phyloP scores from a whole-genome alignment of 2,329 filamentous ascomycete species.

The Fusarium torulosum region DNA sequence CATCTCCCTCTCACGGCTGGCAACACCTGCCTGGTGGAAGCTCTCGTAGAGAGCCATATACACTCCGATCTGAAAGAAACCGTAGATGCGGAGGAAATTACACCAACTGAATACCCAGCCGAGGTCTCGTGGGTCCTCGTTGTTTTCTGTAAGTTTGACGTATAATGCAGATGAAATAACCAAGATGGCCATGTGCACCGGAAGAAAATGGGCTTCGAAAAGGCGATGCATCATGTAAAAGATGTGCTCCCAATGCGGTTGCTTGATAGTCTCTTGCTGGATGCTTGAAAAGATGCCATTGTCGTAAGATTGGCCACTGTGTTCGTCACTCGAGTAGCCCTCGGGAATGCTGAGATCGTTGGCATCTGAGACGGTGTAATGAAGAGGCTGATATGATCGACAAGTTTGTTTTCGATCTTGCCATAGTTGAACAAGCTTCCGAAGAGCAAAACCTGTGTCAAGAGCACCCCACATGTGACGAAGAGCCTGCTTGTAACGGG shows the following conservation, averaged over 20 bases:
- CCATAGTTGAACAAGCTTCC: constrained; percentile 69
- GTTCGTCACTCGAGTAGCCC: constrained; percentile 54
- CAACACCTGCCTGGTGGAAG: constrained; percentile 73
- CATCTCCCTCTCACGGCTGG: constrained; percentile 75
- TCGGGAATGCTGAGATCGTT: constrained; percentile 64
- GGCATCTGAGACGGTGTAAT: constrained; percentile 60
- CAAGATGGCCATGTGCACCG: constrained; percentile 74
- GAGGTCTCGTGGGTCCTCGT: constrained; percentile 65
- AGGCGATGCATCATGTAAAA: constrained; percentile 73
- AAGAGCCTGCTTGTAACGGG: constrained; percentile 78
- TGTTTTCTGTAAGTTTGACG: constrained; percentile 64
- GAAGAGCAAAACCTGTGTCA: constrained; percentile 74
- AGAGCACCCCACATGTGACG: constrained; percentile 83
- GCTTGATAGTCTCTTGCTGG: constrained; percentile 63
- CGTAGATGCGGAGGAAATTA: constrained; percentile 69
- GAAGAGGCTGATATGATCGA: constrained; percentile 67
- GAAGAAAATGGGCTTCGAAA: constrained; percentile 81
- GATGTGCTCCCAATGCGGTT: constrained; percentile 67
- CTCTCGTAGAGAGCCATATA: constrained; percentile 76
- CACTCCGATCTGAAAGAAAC: constrained; percentile 72
- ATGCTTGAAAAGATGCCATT: constrained; percentile 68
- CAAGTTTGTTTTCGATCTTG: constrained; percentile 68
- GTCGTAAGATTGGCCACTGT: constrained; percentile 58
- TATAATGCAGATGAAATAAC: constrained; percentile 73
- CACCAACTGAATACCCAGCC: constrained; percentile 71